These are phyloP conservation scores for Monilinia laxa DNA, from an alignment of 2,329 filamentous ascomycete genomes.

Conservation along the genomic window DNA sequence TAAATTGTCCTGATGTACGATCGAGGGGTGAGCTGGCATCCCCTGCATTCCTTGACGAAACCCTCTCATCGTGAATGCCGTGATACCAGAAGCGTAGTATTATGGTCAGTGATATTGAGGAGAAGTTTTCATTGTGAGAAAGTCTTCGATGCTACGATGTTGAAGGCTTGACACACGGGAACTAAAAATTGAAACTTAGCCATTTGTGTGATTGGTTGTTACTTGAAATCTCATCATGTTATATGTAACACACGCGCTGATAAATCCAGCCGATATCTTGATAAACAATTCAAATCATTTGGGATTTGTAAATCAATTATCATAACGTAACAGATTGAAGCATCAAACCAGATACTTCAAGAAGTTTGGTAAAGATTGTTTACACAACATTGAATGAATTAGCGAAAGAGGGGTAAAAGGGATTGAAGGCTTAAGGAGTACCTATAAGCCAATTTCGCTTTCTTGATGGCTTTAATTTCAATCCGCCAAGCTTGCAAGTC, in stretches of 20 bases:
- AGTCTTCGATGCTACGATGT: neutral
- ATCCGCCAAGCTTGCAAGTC: too few relatives aligned
- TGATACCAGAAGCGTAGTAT: neutral
- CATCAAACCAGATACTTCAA: neutral
- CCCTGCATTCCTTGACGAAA: slow-evolving; percentile 6
- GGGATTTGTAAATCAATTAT: neutral
- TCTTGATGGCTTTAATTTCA: neutral
- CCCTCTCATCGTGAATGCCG: slow-evolving; percentile 1
- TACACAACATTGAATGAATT: slow-evolving; percentile 13
- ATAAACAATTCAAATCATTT: neutral
- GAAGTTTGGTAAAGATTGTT: slow-evolving; percentile 10
- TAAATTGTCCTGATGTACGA: neutral
- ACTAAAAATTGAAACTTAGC: neutral
- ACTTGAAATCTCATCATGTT: neutral
- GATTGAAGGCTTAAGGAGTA: neutral
- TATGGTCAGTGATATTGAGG: neutral
- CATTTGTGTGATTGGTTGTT: neutral
- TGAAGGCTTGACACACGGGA: neutral
- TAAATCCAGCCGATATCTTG: neutral
- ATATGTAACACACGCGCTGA: slow-evolving; percentile 5
- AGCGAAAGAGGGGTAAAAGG: neutral
- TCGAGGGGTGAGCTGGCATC: neutral
- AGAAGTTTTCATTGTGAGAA: neutral
- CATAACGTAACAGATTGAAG: slow-evolving; percentile 14
- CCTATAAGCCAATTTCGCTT: neutral